Evolutionary conservation across 192 early-diverging fungal species (phyloP), one percentile per base, ranked within the genome.

Genomic region (Chytriomyces sp.): DNA sequence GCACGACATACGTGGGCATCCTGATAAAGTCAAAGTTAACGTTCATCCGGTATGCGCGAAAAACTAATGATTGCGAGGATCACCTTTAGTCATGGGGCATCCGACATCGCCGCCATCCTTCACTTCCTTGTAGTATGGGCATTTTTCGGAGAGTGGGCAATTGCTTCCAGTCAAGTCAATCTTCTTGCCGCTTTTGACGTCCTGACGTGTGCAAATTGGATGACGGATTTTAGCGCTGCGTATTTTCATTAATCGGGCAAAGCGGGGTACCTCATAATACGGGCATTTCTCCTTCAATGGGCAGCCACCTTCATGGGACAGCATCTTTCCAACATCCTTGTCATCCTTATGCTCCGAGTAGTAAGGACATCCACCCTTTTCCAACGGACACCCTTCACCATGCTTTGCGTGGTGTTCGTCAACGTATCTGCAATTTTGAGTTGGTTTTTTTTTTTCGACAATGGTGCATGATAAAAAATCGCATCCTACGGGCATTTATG

Each of bases 111-210:
- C 13, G 1, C 74, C 77, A 50, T 64, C 64, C 67, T 83, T 83
- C 28, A 83, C 26, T 49, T 83, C 82, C 11, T 70, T 68, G 71
- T 83, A 83, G 65, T 83, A 83, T 6, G 82, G 82, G 65, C 82
- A 83, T 61, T 83, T 83, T 23, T 71, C 70, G 5, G 75, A 75
- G 49, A 83, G 63, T n/a, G 82, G 82, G 69, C 82, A 83, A n/a
- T 79, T 63, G 43, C 48, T 64, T 20, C 77, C 64, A 49, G 13
- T 47, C 43, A 80, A 72, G 50, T 83, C 78, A 6, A 80, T 75
- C 8, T 64, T 47, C 50, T 77, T 78, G 16, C 78, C 82, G 44
- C 77, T 79, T 48, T 83, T 83, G 57, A 83, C 53, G 43, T 77
- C 78, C 75, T 79, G 50, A 50, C 20, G 20, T 23, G 23, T 66